Evolutionary conservation across 2,329 filamentous ascomycete species (phyloP).

Genomic region (Lasiodiplodia hormozganensis): DNA sequence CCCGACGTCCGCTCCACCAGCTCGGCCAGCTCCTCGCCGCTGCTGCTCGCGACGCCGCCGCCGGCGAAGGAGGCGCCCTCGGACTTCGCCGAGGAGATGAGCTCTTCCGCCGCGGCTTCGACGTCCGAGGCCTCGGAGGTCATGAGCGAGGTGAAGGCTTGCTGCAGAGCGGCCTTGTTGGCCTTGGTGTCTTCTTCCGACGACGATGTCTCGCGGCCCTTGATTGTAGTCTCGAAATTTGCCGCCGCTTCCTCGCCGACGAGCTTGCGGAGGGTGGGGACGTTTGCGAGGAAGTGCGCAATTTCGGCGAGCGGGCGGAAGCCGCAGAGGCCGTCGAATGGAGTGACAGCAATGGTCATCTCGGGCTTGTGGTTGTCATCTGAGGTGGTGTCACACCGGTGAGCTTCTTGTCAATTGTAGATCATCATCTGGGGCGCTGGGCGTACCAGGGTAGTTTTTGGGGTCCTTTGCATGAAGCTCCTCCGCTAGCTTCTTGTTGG

Average conservation of each 20-base stretch:
- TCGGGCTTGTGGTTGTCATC: slow-evolving; percentile 99
- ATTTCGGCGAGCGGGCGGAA: slow-evolving; percentile 91
- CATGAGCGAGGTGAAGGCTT: slow-evolving; percentile 82
- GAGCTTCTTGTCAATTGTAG: neutral
- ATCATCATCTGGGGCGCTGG: neutral
- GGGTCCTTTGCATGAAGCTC: slow-evolving; percentile 83
- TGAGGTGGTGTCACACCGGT: slow-evolving; percentile 13
- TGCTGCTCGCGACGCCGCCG: slow-evolving; percentile 61
- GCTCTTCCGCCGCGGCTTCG: slow-evolving; percentile 66
- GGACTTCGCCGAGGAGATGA: slow-evolving; percentile 72
- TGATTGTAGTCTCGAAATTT: slow-evolving; percentile 54
- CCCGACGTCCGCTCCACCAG: slow-evolving; percentile 78
- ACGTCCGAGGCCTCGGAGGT: slow-evolving; percentile 72
- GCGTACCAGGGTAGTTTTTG: slow-evolving; percentile 81
- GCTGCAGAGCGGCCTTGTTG: slow-evolving; percentile 81
- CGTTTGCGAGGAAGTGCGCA: slow-evolving; percentile 76
- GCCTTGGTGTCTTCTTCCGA: slow-evolving; percentile 53
- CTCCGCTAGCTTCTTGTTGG: slow-evolving; percentile 93
- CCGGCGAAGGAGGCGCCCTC: slow-evolving; percentile 76
- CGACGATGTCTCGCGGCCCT: slow-evolving; percentile 60
- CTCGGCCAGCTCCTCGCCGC: slow-evolving; percentile 74
- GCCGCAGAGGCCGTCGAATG: slow-evolving; percentile 94
- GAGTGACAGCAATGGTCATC: slow-evolving; percentile 97
- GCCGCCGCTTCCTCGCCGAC: slow-evolving; percentile 56
- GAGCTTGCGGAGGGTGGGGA: slow-evolving; percentile 59